Percentiles rank a stretch among this genome's conserved stretches.
Conservation (phyloP, 495 filamentous ascomycete genomes). For the Podospora pseudopauciseta region DNA sequence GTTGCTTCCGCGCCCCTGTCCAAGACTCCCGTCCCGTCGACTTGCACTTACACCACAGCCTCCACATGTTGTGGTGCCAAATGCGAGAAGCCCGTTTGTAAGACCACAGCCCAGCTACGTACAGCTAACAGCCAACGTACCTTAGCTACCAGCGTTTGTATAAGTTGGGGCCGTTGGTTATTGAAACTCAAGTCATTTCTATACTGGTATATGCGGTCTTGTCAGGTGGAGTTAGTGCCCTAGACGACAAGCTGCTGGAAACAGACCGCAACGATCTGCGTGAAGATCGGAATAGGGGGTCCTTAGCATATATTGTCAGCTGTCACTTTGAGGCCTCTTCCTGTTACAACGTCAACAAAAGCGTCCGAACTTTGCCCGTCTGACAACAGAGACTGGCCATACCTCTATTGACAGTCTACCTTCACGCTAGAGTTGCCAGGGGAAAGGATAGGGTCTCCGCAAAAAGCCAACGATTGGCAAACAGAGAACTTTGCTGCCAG, state of each 20-base stretch:
- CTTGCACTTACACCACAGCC: background rate
- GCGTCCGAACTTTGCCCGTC: background rate
- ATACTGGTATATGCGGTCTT: background rate
- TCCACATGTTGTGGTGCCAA: background rate
- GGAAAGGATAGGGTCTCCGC: background rate
- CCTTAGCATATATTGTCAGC: background rate
- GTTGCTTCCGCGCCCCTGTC: background rate
- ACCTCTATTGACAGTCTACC: background rate
- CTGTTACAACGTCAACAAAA: background rate
- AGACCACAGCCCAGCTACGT: no score
- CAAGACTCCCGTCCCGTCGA: background rate
- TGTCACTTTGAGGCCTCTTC: background rate
- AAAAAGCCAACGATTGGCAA: background rate
- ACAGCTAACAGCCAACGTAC: background rate
- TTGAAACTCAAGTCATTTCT: background rate
- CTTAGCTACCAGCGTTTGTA: background rate
- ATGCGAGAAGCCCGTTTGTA: no score
- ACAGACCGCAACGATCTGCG: background rate
- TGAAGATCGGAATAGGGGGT: background rate
- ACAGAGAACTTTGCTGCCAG: background rate
- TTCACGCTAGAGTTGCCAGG: background rate
- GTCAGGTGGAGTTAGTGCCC: background rate
- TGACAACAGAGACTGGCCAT: no score
- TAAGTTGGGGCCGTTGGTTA: background rate
- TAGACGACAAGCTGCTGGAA: background rate